Evolutionary conservation across 2,329 filamentous ascomycete species (phyloP), one percentile per base, ranked within the genome.

Genomic region (Orbilia blumenaviensis): DNA sequence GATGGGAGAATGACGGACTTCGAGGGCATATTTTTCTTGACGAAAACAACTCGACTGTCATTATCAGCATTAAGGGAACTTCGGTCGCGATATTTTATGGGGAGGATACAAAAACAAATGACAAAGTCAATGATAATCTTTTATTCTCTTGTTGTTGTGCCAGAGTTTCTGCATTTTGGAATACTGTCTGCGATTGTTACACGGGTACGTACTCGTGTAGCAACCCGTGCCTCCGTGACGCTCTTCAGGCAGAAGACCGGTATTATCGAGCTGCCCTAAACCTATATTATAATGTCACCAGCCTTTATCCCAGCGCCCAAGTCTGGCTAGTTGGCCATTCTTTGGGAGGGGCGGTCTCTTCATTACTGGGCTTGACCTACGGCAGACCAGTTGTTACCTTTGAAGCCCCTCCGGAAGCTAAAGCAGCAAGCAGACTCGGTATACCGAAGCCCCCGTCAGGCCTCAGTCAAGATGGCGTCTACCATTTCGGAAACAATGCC

Each of bases 61-160:
- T 98, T 44, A 95, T 98, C 78, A 94, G 93, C 3, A 84, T 99
- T 68, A 99, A 99, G 84, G 95, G 94, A 64, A 97, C 94, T 0
- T 92, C 90, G 0, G 89, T 91, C 1, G 94, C 95, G 10, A 90
- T 98, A 2, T 98, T 97, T 81, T 94, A 98, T 82, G 95, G 95
- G n/a, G 92, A 94, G 38, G 94, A 94, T 61, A 98, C 95, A 0
- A 98, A 94, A 0, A 96, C 93, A 25, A 97, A 97, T 79, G 95
- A 99, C 84, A 99, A 99, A 84, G 86, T 94, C 81, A 99, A 98
- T 82, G 95, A 99, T 83, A 99, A 99, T 82, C 86, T 99, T 8
- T 97, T 96, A 83, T 97, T 97, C 84, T 96, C 94, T 81, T 99
- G 95, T 84, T 99, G 95, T 83, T 99, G 95, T 83, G 95, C 89